Percentiles rank a stretch among this genome's conserved stretches.
phyloP scores from a whole-genome alignment of 495 filamentous ascomycete genomes.

The Trichoderma reesei region DNA sequence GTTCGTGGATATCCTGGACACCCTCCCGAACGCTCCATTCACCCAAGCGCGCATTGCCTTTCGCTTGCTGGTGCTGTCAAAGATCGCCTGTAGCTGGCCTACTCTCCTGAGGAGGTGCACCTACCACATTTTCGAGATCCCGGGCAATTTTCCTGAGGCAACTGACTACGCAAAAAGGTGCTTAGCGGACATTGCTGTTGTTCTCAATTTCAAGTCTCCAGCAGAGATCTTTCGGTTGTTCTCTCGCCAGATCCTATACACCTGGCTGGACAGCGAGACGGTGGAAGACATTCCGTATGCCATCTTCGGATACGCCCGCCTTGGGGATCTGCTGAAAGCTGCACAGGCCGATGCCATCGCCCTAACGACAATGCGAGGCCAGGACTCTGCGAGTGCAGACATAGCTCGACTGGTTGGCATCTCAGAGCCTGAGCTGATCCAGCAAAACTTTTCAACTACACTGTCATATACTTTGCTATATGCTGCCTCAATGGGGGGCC shows the following conservation, averaged over 20 bases:
- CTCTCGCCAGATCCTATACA: conserved; percentile 83
- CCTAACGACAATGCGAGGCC: conserved; percentile 75
- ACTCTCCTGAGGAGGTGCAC: conserved; percentile 73
- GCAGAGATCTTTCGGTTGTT: conserved; percentile 76
- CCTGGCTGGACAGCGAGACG: conserved; percentile 64
- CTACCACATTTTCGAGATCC: conserved; percentile 86
- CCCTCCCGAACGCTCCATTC: conserved; percentile 58
- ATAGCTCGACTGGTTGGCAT: conserved; percentile 48
- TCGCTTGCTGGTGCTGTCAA: conserved; percentile 63
- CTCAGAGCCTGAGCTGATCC: conserved; percentile 47
- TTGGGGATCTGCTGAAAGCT: conserved; percentile 59
- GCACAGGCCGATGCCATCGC: conserved; percentile 73
- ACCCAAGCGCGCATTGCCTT: conserved; percentile 78
- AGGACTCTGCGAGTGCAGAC: conserved; percentile 49
- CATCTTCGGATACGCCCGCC: conserved; percentile 66
- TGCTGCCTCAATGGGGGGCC: conserved; percentile 55
- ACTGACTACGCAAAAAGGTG: conserved; percentile 61
- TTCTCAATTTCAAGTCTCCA: conserved; percentile 52
- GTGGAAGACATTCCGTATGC: conserved; percentile 63
- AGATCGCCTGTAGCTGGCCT: conserved; percentile 68
- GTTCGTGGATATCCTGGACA: conserved; percentile 64
- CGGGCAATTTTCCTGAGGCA: conserved; percentile 55
- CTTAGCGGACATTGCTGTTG: conserved; percentile 51
- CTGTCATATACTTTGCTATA: conserved; percentile 76
- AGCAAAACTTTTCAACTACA: conserved; percentile 64